Evolutionary conservation across 2,329 filamentous ascomycete species (phyloP).

Genomic region (Ophiostoma montium): DNA sequence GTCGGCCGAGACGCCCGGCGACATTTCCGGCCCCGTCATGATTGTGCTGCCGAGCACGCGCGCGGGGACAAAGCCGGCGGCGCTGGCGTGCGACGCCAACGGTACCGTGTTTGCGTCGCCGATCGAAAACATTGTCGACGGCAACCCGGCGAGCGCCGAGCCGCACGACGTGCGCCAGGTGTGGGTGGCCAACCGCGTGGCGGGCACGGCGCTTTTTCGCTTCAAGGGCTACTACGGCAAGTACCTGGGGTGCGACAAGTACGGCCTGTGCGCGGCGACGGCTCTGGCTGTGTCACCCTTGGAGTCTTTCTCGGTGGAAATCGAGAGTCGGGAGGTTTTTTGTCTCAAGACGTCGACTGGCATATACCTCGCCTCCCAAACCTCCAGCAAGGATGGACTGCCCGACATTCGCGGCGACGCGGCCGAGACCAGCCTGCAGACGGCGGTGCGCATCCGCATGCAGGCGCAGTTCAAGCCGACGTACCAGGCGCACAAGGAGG

Average conservation of each 20-base stretch:
- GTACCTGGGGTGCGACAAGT: constrained; percentile 78
- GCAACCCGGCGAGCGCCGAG: constrained; percentile 70
- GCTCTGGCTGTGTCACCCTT: constrained; percentile 71
- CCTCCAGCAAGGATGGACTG: constrained; percentile 31
- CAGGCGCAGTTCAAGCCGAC: constrained; percentile 87
- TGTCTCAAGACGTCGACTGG: constrained; percentile 60
- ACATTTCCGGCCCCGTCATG: constrained; percentile 70
- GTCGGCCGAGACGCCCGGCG: constrained; percentile 57
- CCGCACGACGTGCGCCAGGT: constrained; percentile 94
- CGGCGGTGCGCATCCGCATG: constrained; percentile 74
- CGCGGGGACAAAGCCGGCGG: constrained; percentile 34
- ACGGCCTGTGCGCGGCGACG: constrained; percentile 61
- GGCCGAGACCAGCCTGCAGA: constrained; percentile 50
- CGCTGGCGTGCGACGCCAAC: constrained; percentile 71
- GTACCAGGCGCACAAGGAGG: constrained; percentile 65
- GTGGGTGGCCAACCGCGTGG: constrained; percentile 76
- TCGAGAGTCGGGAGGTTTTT: constrained; percentile 45
- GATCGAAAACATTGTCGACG: constrained; percentile 81
- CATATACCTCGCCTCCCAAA: constrained; percentile 51
- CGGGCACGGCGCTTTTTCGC: constrained; percentile 66
- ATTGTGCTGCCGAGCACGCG: constrained; percentile 66
- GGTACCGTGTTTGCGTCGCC: constrained; percentile 73
- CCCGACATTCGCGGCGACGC: constrained; percentile 67
- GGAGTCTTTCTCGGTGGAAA: constrained; percentile 62
- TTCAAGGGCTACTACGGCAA: constrained; percentile 86